Conservation (phyloP, 331 rosid species). For the Cucumis variabilis region DNA sequence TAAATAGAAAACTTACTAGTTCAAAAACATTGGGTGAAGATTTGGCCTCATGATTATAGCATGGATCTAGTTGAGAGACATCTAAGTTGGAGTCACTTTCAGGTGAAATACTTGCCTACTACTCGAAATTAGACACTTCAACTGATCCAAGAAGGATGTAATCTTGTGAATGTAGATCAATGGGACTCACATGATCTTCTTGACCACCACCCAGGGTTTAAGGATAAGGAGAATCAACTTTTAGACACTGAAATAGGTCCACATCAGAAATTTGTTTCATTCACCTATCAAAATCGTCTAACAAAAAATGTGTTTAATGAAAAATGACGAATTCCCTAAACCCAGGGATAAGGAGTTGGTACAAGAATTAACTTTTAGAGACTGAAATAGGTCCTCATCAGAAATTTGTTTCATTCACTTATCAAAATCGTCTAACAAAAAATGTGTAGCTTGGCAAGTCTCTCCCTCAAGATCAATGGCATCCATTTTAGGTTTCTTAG, state of each 20-base stretch:
- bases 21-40: slow-evolving; percentile 45
- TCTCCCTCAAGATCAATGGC: slow-evolving; percentile 18
- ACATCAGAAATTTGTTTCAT: slow-evolving; percentile 54
- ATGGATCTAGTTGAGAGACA: slow-evolving; percentile 45
- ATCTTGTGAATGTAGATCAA: slow-evolving; percentile 46
- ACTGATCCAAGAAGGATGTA: slow-evolving; percentile 38
- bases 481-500: slow-evolving; percentile 36
- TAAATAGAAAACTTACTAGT: slow-evolving; percentile 40
- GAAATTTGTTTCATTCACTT: slow-evolving; percentile 50
- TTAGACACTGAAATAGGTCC: slow-evolving; percentile 44
- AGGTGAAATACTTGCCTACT: slow-evolving; percentile 50
- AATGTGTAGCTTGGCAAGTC: slow-evolving; percentile 33
- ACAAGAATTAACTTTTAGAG: slow-evolving; percentile 38
- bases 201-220: slow-evolving; percentile 54
- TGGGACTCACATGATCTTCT: slow-evolving; percentile 54
- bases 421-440: slow-evolving; percentile 49
- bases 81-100: slow-evolving; percentile 51
- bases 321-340: too few species aligned
- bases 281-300: slow-evolving; percentile 50
- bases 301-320: slow-evolving; percentile 46
- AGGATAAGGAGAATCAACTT: slow-evolving; percentile 41
- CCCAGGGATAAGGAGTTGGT: slow-evolving; percentile 54
- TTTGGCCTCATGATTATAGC: slow-evolving; percentile 50
- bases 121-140: slow-evolving; percentile 12
- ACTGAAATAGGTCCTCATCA: slow-evolving; percentile 53